These are phyloP conservation scores for Hansenula lynferdii DNA, from an alignment of 1,139 yeast species.

Conservation along the genomic window DNA sequence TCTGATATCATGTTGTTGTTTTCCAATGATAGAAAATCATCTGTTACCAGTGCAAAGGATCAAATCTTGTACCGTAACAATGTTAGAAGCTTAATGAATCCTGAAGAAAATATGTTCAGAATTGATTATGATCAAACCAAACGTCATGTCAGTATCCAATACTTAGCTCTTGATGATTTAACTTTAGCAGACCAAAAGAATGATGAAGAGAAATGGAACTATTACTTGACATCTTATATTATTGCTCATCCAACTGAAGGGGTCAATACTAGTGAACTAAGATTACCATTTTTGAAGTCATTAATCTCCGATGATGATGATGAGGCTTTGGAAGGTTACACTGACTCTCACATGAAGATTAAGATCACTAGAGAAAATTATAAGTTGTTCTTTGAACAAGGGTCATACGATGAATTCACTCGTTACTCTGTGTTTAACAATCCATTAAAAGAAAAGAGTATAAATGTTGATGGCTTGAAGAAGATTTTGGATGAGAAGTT, in stretches of 20 bases:
- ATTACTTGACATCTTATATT: constrained; percentile 85
- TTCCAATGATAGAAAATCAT: constrained; percentile 65
- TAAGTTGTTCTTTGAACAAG: constrained; percentile 73
- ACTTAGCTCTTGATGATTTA: constrained; percentile 81
- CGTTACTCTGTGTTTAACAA: constrained; percentile 42
- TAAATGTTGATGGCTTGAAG: constrained; percentile 18
- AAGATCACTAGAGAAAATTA: constrained; percentile 78
- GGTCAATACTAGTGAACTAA: constrained; percentile 67
- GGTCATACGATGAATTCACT: constrained; percentile 78
- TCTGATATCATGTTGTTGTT: constrained; percentile 76
- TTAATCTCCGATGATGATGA: constrained; percentile 49
- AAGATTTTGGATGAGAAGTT: constrained; percentile 25
- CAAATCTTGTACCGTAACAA: constrained; percentile 90
- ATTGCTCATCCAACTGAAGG: constrained; percentile 98
- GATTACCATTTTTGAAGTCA: constrained; percentile 67
- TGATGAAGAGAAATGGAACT: constrained; percentile 83
- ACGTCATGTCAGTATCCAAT: constrained; percentile 65
- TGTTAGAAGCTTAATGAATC: constrained; percentile 73
- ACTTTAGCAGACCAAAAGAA: constrained; percentile 75
- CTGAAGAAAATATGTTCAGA: constrained; percentile 91
- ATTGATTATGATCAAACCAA: constrained; percentile 59
- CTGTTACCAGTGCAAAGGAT: constrained; percentile 68
- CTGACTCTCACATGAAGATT: constrained; percentile 72
- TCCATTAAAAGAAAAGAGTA: constrained; percentile 8
- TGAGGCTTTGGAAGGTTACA: constrained; percentile 49